These are phyloP conservation scores for Debaryomyces sp. DNA, from an alignment of 1,139 yeast genomes.

Conservation along the genomic window DNA sequence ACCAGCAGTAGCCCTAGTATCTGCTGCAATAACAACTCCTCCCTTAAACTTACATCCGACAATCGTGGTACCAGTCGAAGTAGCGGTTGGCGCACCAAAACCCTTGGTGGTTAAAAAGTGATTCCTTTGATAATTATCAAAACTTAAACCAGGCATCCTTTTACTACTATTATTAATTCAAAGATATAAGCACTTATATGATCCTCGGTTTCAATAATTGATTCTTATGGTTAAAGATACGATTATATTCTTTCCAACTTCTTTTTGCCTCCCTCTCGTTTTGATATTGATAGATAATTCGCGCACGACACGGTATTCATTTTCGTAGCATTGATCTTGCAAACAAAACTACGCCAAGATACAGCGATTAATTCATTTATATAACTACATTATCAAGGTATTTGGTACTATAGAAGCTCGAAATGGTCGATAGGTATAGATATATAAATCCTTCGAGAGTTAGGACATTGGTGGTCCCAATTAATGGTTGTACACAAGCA, in stretches of 20 bases:
- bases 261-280: conserved; percentile 6
- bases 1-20: conserved; percentile 97
- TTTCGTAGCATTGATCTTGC: neutral
- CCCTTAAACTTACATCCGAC: conserved; percentile 92
- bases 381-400: neutral
- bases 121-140: conserved; percentile 92
- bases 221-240: neutral
- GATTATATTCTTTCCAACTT: neutral
- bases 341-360: neutral
- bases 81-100: conserved; percentile 77
- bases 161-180: neutral
- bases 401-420: neutral
- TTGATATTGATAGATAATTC: conserved; percentile 1
- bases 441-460: conserved; percentile 63
- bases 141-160: conserved; percentile 86
- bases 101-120: conserved; percentile 71
- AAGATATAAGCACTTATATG: neutral
- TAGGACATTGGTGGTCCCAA: conserved; percentile 70
- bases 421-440: conserved; percentile 24
- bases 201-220: neutral
- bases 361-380: neutral
- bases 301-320: conserved; percentile 5
- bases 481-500: conserved; percentile 52
- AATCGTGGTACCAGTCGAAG: conserved; percentile 98
- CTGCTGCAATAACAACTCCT: conserved; percentile 98